Conservation (phyloP, 1,284 basidiomycete genomes). For the Ganoderma resinaceum region DNA sequence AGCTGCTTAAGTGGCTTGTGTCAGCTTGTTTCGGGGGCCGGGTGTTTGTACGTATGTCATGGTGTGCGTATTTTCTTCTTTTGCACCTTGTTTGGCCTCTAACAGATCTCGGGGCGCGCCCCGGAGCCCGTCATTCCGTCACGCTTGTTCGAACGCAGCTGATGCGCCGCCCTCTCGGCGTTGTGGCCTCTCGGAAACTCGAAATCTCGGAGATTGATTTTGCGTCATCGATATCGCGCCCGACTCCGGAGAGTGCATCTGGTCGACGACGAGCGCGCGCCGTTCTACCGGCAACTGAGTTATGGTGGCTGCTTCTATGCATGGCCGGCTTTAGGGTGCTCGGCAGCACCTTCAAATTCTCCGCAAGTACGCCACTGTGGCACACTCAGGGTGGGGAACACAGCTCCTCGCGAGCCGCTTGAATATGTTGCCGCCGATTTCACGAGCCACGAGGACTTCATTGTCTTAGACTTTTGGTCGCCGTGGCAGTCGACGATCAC, state of each 20-base stretch:
- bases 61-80: background rate
- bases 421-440: background rate
- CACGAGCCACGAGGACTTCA: background rate
- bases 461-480: background rate
- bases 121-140: background rate
- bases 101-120: background rate
- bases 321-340: background rate
- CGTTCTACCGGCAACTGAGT: background rate
- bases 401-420: background rate
- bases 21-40: background rate
- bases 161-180: conserved; percentile 3
- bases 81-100: background rate
- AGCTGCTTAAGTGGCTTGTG: background rate
- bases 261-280: background rate
- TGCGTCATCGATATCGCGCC: background rate
- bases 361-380: background rate
- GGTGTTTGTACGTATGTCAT: conserved; percentile 1
- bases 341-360: background rate
- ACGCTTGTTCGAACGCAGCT: background rate
- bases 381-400: background rate
- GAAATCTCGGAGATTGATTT: background rate
- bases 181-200: background rate
- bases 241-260: background rate
- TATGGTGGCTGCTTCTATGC: background rate
- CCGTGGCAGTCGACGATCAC: conserved; percentile 1